These are phyloP conservation scores for Phlebiopsis flavidoalba DNA, from an alignment of 768 basidiomycete species.

Conservation along the genomic window DNA sequence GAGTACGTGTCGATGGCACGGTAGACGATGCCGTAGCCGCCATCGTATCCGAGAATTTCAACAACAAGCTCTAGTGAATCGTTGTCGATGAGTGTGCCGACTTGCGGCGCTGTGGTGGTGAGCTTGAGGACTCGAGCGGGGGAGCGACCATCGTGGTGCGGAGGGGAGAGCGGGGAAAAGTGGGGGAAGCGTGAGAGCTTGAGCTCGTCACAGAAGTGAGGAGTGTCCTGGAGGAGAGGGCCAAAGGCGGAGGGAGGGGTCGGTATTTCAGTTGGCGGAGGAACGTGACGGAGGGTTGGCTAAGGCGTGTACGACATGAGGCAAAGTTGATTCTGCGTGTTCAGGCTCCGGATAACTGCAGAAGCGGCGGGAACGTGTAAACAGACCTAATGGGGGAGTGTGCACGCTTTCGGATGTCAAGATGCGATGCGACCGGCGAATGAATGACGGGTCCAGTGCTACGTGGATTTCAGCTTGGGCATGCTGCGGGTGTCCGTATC, in stretches of 20 bases:
- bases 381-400: conserved; percentile 4
- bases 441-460: not conserved
- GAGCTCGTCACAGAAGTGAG: conserved; percentile 20
- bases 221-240: conserved; percentile 21
- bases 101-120: conserved; percentile 30
- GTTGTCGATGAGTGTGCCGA: conserved; percentile 81
- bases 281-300: conserved; percentile 27
- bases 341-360: conserved; percentile 9
- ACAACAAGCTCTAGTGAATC: conserved; percentile 74
- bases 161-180: conserved; percentile 20
- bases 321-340: conserved; percentile 19
- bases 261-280: conserved; percentile 23
- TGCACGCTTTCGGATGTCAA: conserved; percentile 11
- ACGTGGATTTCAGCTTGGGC: conserved; percentile 5
- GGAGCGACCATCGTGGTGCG: conserved; percentile 28
- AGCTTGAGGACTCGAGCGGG: conserved; percentile 29
- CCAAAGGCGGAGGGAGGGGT: conserved; percentile 12
- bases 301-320: conserved; percentile 32
- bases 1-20: conserved; percentile 62
- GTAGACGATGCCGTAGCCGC: conserved; percentile 95
- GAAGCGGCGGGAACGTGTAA: not conserved
- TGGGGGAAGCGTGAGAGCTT: conserved; percentile 9
- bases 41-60: conserved; percentile 80
- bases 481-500: conserved; percentile 14
- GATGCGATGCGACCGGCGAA: not conserved